Evolutionary conservation across 371 early-diverging fungal genomes (phyloP).

Genomic region (Zopfochytrium polystomum): DNA sequence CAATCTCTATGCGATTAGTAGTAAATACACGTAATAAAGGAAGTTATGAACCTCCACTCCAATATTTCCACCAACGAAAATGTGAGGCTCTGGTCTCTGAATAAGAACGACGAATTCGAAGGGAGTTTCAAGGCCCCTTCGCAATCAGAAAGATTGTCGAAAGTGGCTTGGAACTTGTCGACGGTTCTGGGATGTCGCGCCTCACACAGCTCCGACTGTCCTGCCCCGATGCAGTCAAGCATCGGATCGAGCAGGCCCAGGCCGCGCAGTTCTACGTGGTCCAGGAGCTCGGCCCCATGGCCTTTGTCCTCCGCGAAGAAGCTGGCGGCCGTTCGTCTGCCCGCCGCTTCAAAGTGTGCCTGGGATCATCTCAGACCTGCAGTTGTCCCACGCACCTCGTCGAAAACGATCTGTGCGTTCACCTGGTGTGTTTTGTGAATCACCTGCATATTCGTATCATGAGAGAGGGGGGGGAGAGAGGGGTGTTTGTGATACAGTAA

Average conservation of each 20-base stretch:
- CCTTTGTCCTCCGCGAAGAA: slow-evolving; percentile 37
- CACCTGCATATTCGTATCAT: background rate
- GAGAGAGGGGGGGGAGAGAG: too few species aligned
- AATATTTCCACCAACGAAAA: too few species aligned
- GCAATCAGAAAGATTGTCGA: too few species aligned
- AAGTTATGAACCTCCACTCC: too few species aligned
- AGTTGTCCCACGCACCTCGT: slow-evolving; percentile 28
- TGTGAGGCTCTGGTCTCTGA: too few species aligned
- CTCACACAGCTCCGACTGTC: slow-evolving; percentile 22
- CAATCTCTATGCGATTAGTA: too few species aligned
- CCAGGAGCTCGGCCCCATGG: slow-evolving; percentile 47
- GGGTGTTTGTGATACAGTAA: background rate
- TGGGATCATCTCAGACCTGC: slow-evolving; percentile 42
- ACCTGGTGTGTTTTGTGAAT: slow-evolving; percentile 29
- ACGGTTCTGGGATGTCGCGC: slow-evolving; percentile 33
- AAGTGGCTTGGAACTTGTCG: too few species aligned
- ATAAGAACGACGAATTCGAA: too few species aligned
- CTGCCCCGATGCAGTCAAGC: slow-evolving; percentile 32
- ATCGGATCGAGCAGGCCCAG: slow-evolving; percentile 35
- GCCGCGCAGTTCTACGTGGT: slow-evolving; percentile 36
- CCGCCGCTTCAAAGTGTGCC: slow-evolving; percentile 37
- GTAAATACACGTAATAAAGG: too few species aligned
- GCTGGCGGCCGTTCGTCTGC: background rate
- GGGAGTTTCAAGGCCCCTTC: too few species aligned
- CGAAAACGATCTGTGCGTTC: slow-evolving; percentile 40